Conservation (phyloP, 2,329 filamentous ascomycete species). For the Fusarium abutilonis region DNA sequence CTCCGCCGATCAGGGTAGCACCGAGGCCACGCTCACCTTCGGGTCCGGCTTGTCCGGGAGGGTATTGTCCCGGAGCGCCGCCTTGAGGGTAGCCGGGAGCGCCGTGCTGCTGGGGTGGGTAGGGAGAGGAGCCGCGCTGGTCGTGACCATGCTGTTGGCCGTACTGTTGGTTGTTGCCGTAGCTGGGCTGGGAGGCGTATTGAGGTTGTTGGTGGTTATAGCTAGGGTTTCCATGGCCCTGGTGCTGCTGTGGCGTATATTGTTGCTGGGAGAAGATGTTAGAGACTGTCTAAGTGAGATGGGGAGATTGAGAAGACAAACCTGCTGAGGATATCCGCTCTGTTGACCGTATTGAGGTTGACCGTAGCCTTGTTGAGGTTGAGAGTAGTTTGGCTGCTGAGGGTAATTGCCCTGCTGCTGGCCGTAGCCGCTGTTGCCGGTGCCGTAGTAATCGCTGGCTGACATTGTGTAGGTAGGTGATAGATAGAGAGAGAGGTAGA, state of each 20-base stretch:
- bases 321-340: constrained; percentile 43
- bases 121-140: constrained; percentile 32
- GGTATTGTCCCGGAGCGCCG: constrained; percentile 40
- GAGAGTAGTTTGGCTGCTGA: constrained; percentile 36
- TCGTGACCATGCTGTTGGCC: constrained; percentile 36
- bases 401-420: constrained; percentile 42
- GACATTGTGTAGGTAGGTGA: constrained; percentile 46
- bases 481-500: background rate
- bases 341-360: constrained; percentile 39
- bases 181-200: constrained; percentile 41
- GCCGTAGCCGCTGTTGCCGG: constrained; percentile 40
- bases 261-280: constrained; percentile 31
- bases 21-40: constrained; percentile 65
- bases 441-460: constrained; percentile 53
- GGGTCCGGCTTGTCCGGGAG: constrained; percentile 45
- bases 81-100: constrained; percentile 41
- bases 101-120: constrained; percentile 43
- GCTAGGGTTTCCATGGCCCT: constrained; percentile 24
- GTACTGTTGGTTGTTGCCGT: constrained; percentile 40
- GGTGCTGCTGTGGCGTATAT: constrained; percentile 39
- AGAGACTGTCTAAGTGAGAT: background rate
- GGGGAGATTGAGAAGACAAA: constrained; percentile 20
- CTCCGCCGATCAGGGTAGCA: constrained; percentile 62
- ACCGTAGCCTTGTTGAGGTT: constrained; percentile 22
- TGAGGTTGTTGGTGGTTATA: constrained; percentile 38